Base-by-base conservation (phyloP, 2,329 filamentous ascomycete genomes). In the Verticillium longisporum region DNA sequence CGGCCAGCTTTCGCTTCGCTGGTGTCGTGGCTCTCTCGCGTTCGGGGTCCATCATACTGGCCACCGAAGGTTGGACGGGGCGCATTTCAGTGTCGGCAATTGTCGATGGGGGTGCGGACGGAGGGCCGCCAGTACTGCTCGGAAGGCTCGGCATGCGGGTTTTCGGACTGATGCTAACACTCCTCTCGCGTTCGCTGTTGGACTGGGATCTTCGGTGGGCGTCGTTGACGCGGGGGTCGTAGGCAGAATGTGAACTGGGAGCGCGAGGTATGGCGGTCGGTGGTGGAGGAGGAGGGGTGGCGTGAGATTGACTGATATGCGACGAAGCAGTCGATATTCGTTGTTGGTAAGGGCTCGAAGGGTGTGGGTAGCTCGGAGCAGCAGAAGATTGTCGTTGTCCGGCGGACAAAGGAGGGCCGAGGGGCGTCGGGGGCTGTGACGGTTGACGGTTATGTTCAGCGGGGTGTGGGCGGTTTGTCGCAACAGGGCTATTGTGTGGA, bases 121-220 rank as follows among this genome's bases (percentile, higher is more conserved):
- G 57, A 14, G 61, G 61, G 3, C 62, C 61, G n/a, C 77, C 75
- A 55, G 75, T 68, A 67, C 73, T 80, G 70, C 74, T 80, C 61
- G 77, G 77, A 41, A 84, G 69, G 66, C 81, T 84, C 45, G 80
- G 76, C 15, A 88, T 77, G 64, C 83, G 80, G 38, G 90, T 92
- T 75, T 91, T 92, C 34, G 91, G 91, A 71, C 90, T 94, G 58
- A 94, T 85, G 69, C 89, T 93, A 59, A 89, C 73, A 71, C 88
- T 91, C 57, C 83, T 79, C 63, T 90, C 89, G 68, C 88, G 83
- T 60, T 91, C 88, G 65, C 81, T 81, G 57, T 81, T 80, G 54
- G 82, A 81, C 61, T 81, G 77, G 54, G 81, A 79, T 70, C 83
- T 74, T 72, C 77, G 77, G 64, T 78, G 78, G 54, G 75, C 71